Evolutionary conservation across 495 filamentous ascomycete species (phyloP), one percentile per base, ranked within the genome.

Genomic region (Hypoxylon trugodes): DNA sequence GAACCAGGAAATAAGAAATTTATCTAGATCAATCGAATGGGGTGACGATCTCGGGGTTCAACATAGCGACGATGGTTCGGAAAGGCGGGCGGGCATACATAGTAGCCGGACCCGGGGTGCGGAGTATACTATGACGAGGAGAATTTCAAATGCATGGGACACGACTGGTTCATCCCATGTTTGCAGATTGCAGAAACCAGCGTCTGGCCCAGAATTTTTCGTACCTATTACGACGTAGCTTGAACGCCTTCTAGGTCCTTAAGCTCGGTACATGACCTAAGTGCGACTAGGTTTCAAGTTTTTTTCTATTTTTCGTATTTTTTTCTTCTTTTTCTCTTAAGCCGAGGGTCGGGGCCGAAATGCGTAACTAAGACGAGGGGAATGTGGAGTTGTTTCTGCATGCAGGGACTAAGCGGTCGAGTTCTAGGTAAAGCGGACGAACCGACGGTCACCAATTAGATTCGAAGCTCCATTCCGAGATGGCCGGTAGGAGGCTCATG

Each of bases 131-230:
- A 22, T 10, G 19, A 40, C 51, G 25, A 24, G 25, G 41, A 32
- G 1, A 42, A 66, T 66, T 66, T 50, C 45, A 51, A 66, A 66
- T 66, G 32, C 63, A 16, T 32, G 63, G 32, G 32, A 66, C 38
- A 42, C 63, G 63, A 66, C 57, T 66, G 63, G 63, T 51, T 52
- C 26, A 33, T 13, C 7, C 35, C 28, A 32, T 35, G 21, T 19
- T 49, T 24, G n/a, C 46, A 10, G 36, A 21, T n/a, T n/a, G n/a
- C n/a, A n/a, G 25, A 18, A 42, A 25, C 8, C 25, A 8, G 2
- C 32, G n/a, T 43, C 32, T 35, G 35, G 22, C 32, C 22, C 19
- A 45, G 43, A 9, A 35, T 47, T 46, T 32, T 4, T 22, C 7
- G 12, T 21, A 25, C 50, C 59, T 47, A 64, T 59, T 33, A 51